A percentile compares a stretch with the other conserved stretches of the same genome.
Conservation (phyloP, 2,329 filamentous ascomycete genomes). For the Phialocephala subalpina region DNA sequence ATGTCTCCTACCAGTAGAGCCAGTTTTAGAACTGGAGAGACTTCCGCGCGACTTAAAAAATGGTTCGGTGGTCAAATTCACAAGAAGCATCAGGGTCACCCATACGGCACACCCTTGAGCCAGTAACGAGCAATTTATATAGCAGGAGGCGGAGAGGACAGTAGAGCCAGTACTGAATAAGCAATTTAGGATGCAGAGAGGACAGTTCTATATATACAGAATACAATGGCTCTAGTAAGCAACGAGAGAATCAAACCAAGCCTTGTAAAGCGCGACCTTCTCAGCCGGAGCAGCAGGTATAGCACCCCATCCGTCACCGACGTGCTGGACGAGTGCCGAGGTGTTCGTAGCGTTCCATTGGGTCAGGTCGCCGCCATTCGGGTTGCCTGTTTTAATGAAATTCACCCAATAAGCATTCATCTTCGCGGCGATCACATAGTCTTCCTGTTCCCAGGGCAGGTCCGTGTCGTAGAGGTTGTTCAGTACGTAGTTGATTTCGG, state of each 20-base stretch:
- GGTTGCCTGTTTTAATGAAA: constrained; percentile 71
- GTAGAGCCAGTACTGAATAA: too few relatives aligned
- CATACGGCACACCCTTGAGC: too few relatives aligned
- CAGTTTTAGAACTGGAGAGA: too few relatives aligned
- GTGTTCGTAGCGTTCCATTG: background rate
- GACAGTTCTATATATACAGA: too few relatives aligned
- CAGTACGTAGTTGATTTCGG: constrained; percentile 45
- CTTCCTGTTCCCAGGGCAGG: constrained; percentile 37
- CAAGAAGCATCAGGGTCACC: too few relatives aligned
- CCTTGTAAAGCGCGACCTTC: background rate
- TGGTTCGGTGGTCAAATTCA: too few relatives aligned
- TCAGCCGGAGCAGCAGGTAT: background rate
- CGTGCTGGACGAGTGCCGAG: background rate
- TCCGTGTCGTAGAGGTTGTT: constrained; percentile 42
- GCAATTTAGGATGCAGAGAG: too few relatives aligned
- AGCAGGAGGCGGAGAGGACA: too few relatives aligned
- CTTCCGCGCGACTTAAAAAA: too few relatives aligned
- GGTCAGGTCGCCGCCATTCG: constrained; percentile 54
- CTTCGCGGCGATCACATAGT: constrained; percentile 40
- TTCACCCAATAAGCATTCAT: constrained; percentile 76
- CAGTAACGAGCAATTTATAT: too few relatives aligned
- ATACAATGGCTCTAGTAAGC: too few relatives aligned
- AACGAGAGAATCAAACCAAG: background rate
- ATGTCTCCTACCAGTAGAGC: too few relatives aligned
- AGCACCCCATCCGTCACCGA: constrained; percentile 9